Evolutionary conservation across 441 rosid species (phyloP).

Genomic region (Adansonia madagascariensis): DNA sequence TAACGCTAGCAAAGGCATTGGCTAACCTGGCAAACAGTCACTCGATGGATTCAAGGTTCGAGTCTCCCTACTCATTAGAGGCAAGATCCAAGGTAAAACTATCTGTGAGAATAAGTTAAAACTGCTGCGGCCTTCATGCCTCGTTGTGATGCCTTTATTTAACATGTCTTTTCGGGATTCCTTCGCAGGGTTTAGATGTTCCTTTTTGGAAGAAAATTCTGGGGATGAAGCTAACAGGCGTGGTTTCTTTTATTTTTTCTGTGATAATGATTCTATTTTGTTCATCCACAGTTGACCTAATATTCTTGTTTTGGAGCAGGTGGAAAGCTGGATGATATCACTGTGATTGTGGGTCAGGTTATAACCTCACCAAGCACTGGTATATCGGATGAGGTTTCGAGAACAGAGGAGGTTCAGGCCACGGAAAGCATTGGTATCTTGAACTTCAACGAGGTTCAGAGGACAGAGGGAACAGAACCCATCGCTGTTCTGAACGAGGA

Average conservation of each 20-base stretch:
- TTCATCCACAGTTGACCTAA: not conserved
- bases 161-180: not conserved
- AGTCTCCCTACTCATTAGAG: slow-evolving; percentile 81
- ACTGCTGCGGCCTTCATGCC: not conserved
- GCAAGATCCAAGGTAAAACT: slow-evolving; percentile 73
- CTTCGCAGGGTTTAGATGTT: slow-evolving; percentile 69
- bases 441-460: not conserved
- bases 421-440: not conserved
- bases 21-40: slow-evolving; percentile 72
- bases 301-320: slow-evolving; percentile 46
- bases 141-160: not conserved
- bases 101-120: not conserved
- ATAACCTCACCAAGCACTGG: slow-evolving; percentile 31
- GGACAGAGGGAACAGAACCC: not conserved
- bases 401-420: not conserved
- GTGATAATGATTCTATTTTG: not conserved
- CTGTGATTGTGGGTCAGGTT: slow-evolving; percentile 79
- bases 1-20: slow-evolving; percentile 75
- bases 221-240: slow-evolving; percentile 79
- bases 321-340: slow-evolving; percentile 89
- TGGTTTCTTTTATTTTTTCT: not conserved
- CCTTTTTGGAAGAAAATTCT: slow-evolving; percentile 77
- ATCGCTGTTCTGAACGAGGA: not conserved
- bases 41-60: slow-evolving; percentile 67
- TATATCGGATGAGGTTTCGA: not conserved